Base-by-base conservation (phyloP, 768 basidiomycete species). In the Auriscalpium microsporum region DNA sequence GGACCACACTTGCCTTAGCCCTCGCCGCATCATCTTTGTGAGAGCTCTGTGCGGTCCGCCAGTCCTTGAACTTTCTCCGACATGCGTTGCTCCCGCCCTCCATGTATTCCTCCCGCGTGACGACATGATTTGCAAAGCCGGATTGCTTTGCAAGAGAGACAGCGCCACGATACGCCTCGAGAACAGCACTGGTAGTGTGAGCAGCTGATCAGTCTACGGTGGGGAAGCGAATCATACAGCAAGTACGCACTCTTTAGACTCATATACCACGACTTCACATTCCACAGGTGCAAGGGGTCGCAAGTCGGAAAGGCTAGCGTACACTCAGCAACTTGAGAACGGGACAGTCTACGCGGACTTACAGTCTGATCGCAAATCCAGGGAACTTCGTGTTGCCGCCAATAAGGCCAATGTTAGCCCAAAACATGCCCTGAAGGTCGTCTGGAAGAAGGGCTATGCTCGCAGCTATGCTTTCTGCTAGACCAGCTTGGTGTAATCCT, bases 381-480 rank as follows among this genome's bases (percentile, higher is more conserved):
- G 82, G 75, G 61, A 94, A 82, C 62, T 80, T 80, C 14, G 82
- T 81, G 68, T 80, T 87, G 13, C 94, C 94, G 49, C 94, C 94
- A 64, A 93, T 81, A 59, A 95, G 71, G 11, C 88, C 89, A 58
- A 98, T 93, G 68, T 97, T 91, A 36, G 83, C 83, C 93, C 93
- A 98, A 70, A 93, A 96, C 86, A 98, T 83, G 36, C 91, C 94
- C 61, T 85, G 90, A 23, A 94, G 63, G 63, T 94, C 91, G 50
- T 77, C 73, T 0, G 91, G 90, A 56, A 97, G 80, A 34, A 79
- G 70, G 0, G 79, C 75, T 64, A 98, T 92, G 55, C 86, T 86
- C 53, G 78, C 67, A 42, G 88, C 86, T 57, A 97, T 81, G 10
- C 85, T 82, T 54, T 78, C 79, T 37, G 90, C 75, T 33, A 98